Conservation (phyloP, 805 yeast species). For the Monosporozyma aquatica region DNA sequence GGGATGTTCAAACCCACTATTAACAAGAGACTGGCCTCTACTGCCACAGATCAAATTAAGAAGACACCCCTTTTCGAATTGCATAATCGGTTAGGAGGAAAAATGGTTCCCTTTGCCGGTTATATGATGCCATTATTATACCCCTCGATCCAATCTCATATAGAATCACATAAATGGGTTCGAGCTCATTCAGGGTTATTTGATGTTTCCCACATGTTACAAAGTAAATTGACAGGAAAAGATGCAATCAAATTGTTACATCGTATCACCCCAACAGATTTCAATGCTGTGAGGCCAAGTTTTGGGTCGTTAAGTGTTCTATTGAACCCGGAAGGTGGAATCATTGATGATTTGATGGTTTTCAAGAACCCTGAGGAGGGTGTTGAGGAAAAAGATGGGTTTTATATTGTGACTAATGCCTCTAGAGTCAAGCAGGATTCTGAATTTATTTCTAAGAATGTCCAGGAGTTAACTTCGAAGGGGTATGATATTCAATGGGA, state of each 20-base stretch:
- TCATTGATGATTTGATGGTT: constrained; percentile 89
- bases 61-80: constrained; percentile 77
- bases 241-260: constrained; percentile 62
- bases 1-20: background rate
- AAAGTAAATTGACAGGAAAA: constrained; percentile 68
- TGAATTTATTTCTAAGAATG: constrained; percentile 49
- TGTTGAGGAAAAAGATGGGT: constrained; percentile 44
- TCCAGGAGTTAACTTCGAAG: constrained; percentile 25
- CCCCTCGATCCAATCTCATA: constrained; percentile 65
- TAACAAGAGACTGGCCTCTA: background rate
- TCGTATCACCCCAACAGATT: constrained; percentile 81
- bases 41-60: constrained; percentile 26
- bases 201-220: constrained; percentile 97
- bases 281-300: constrained; percentile 45
- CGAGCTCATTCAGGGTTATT: constrained; percentile 80
- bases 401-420: constrained; percentile 90
- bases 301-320: constrained; percentile 71
- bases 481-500: constrained; percentile 27
- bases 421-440: constrained; percentile 83
- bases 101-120: constrained; percentile 96
- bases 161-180: constrained; percentile 93
- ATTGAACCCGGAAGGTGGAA: constrained; percentile 67
- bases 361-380: constrained; percentile 49
- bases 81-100: constrained; percentile 72
- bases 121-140: constrained; percentile 90